Percentiles rank a stretch among this genome's conserved stretches.
Conservation (phyloP, 257 asterid genomes). For the Solanum boliviense region DNA sequence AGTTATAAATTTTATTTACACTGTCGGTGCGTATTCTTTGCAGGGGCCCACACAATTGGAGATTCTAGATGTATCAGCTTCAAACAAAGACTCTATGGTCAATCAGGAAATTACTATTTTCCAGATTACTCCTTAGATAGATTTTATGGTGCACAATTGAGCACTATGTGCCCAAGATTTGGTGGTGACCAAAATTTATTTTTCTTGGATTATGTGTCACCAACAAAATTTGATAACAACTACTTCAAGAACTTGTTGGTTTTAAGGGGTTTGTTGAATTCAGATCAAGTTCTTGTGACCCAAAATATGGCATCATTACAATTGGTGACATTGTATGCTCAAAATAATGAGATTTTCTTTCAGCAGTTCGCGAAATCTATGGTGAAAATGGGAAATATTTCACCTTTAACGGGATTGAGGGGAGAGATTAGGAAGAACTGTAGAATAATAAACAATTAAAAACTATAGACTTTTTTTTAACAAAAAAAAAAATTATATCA, state of each 20-base stretch:
- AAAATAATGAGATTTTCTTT: slow-evolving; percentile 43
- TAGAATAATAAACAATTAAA: slow-evolving; percentile 38
- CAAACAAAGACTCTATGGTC: slow-evolving; percentile 80
- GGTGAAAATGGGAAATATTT: slow-evolving; percentile 77
- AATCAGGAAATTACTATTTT: slow-evolving; percentile 35
- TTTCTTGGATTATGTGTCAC: slow-evolving; percentile 46
- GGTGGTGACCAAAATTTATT: slow-evolving; percentile 80
- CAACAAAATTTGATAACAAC: slow-evolving; percentile 59
- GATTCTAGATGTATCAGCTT: slow-evolving; percentile 69
- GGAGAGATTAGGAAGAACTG: slow-evolving; percentile 74
- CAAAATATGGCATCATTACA: slow-evolving; percentile 35
- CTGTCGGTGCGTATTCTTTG: not conserved
- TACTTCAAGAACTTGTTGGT: slow-evolving; percentile 67
- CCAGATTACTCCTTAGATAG: slow-evolving; percentile 51
- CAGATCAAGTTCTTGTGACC: slow-evolving; percentile 67
- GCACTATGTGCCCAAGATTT: slow-evolving; percentile 49
- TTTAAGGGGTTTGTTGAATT: slow-evolving; percentile 54
- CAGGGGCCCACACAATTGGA: slow-evolving; percentile 8
- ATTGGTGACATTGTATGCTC: slow-evolving; percentile 59
- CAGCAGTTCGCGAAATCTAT: slow-evolving; percentile 70
- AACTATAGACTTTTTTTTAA: not conserved
- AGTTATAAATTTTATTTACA: not conserved
- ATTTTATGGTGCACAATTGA: slow-evolving; percentile 45
- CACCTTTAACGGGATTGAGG: slow-evolving; percentile 56
- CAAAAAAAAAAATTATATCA: not conserved